Percentiles rank a stretch among this genome's conserved stretches.
These are phyloP conservation scores for Sindora glabra DNA, from an alignment of 306 rosid species.

Conservation along the genomic window DNA sequence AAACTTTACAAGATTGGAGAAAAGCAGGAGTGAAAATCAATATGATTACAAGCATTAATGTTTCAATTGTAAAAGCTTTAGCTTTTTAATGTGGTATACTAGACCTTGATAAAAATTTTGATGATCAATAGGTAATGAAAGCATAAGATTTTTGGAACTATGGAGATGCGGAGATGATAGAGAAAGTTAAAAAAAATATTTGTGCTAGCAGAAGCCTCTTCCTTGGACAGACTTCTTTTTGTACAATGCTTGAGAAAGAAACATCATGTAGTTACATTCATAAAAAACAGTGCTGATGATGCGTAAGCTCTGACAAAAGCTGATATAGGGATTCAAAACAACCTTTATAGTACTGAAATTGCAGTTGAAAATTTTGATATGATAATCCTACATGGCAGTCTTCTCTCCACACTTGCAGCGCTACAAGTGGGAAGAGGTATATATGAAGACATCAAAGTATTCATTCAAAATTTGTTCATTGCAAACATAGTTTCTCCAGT, in stretches of 20 bases:
- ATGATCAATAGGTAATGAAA: neutral
- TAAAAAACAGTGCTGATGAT: neutral
- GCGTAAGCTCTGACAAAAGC: neutral
- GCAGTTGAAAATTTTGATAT: neutral
- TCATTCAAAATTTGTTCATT: neutral
- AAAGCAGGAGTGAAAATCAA: neutral
- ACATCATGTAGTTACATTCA: conserved; percentile 1
- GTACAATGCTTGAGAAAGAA: neutral
- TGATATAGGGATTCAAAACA: neutral
- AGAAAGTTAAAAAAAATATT: neutral
- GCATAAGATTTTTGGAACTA: neutral
- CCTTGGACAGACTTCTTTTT: neutral
- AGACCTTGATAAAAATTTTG: no score
- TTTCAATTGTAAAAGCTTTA: neutral
- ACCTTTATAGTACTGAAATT: neutral
- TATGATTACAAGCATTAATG: neutral
- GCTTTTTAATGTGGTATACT: neutral
- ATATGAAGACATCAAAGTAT: neutral
- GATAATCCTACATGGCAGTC: neutral
- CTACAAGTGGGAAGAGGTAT: neutral
- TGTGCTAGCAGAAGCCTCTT: neutral
- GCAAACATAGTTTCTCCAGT: neutral
- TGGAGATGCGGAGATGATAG: neutral
- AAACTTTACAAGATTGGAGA: neutral
- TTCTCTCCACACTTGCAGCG: neutral